Evolutionary conservation across 164 flowering plant genomes (phyloP), one percentile per base, ranked within the genome.

Genomic region (Aristolochia californica): DNA sequence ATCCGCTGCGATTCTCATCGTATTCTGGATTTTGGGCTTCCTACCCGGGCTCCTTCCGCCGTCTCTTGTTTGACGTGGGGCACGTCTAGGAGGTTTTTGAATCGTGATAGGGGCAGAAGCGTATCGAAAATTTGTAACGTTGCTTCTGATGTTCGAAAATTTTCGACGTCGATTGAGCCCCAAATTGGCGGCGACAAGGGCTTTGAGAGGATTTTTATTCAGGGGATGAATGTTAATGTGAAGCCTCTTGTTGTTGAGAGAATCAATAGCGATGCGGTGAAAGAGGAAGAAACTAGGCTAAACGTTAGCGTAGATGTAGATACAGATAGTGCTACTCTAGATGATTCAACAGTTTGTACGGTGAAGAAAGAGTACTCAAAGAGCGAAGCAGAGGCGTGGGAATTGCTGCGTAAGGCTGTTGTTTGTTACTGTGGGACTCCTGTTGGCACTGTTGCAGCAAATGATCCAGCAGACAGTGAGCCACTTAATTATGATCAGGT

Each of bases 401-500:
- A 63, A 45, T 70, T 91, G 80, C 78, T 91, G 43, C 70, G 80
- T 14, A 71, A 53, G 26, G 69, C 98, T 0, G 75, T 91, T 55
- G 95, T 91, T 43, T 73, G 48, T 59, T 91, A 91, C 56, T 88
- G 96, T 71, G 86, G 94, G 13, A 77, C 67, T 38, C 98, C 98
- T 0, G 82, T 89, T n/a, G 99, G 99, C 66, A 89, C 99, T 2
- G 74, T 93, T 55, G 99, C 99, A 0, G 99, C 99, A 0, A 75
- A 71, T 75, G 91, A 89, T 66, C 88, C 95, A 0, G 74, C 63
- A 38, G 96, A 87, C 63, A 77, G 72, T 66, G 62, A 21, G 27
- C 94, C 91, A 0, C 70, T 83, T 61, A 93, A 91, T 69, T 88
- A 91, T 60, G 98, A 91, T 70, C 98, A 91, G 69, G 96, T 91